Percentiles rank a stretch among this genome's conserved stretches.
phyloP scores from a whole-genome alignment of 2,329 filamentous ascomycete species.

The Sporothrix protearum region DNA sequence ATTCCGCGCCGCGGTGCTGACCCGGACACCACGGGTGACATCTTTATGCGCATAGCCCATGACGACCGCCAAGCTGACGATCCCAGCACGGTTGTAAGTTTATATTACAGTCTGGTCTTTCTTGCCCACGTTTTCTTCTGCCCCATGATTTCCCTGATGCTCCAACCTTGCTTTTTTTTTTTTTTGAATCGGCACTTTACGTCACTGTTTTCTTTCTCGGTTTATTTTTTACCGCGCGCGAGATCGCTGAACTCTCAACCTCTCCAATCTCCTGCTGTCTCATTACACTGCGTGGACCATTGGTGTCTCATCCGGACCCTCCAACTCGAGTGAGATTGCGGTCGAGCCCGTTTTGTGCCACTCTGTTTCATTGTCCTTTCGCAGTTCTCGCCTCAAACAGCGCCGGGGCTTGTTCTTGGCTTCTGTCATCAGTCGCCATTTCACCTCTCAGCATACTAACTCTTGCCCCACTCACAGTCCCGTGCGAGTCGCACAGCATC shows the following conservation, averaged over 20 bases:
- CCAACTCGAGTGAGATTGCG: neutral
- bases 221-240: neutral
- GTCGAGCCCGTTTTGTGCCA: neutral
- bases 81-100: constrained; percentile 46
- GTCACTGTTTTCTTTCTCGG: neutral
- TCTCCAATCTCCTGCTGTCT: constrained; percentile 19
- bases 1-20: constrained; percentile 34
- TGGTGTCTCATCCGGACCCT: constrained; percentile 2
- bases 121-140: constrained; percentile 3
- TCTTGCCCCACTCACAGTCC: constrained; percentile 38
- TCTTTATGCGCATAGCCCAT: constrained; percentile 57
- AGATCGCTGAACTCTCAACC: neutral
- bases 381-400: neutral
- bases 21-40: constrained; percentile 54
- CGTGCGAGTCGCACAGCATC: constrained; percentile 45
- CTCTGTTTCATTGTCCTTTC: constrained; percentile 1
- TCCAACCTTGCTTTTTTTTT: neutral
- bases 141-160: neutral
- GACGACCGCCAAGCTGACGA: constrained; percentile 41
- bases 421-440: neutral
- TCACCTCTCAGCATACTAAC: neutral
- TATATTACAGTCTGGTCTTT: neutral
- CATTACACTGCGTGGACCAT: constrained; percentile 16
- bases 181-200: neutral
- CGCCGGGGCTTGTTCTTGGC: neutral